Base-by-base conservation (phyloP, 306 rosid species). In the Malus domestica region DNA sequence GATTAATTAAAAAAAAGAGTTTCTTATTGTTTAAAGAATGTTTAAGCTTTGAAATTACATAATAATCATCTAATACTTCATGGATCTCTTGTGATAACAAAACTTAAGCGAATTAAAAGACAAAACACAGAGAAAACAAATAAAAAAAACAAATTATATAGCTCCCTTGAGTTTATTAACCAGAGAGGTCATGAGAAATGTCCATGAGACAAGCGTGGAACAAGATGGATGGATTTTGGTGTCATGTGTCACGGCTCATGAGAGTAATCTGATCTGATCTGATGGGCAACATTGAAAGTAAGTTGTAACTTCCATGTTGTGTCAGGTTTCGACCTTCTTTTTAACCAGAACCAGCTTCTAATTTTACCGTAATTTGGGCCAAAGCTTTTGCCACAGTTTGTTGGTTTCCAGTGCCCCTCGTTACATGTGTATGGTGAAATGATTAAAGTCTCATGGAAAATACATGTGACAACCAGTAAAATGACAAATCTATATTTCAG, bases 291-390 rank as follows among this genome's bases (percentile, higher is more conserved):
- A 68, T 22, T 46, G 52, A 14, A 46, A 46, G 35, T 25, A 61
- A 67, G 80, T 84, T 78, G 82, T 74, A 74, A 81, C 85, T 84
- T 84, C 80, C 85, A 84, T 81, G 87, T 51, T 81, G 83, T 78
- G 83, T 78, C 87, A 78, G 83, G 45, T 23, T 70, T 29, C 61
- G 38, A 46, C 42, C 45, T 66, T 35, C 61, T 73, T 72, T 33
- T 77, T 46, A 67, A 73, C 35, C 67, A 27, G 67, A 51, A 15
- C 55, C 66, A 23, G 67, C 42, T 18, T 64, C 44, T 32, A 30
- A 30, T 64, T 64, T 64, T 30, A 64, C 45, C 25, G 68, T 8
- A 64, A 64, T 64, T 64, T 64, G 68, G 44, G 68, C 68, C 14
- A 16, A 16, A 12, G 67, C 55, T 51, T 5, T 51, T 16, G 20